Evolutionary conservation across 495 filamentous ascomycete genomes (phyloP).

Genomic region (Hamigera avellanea): DNA sequence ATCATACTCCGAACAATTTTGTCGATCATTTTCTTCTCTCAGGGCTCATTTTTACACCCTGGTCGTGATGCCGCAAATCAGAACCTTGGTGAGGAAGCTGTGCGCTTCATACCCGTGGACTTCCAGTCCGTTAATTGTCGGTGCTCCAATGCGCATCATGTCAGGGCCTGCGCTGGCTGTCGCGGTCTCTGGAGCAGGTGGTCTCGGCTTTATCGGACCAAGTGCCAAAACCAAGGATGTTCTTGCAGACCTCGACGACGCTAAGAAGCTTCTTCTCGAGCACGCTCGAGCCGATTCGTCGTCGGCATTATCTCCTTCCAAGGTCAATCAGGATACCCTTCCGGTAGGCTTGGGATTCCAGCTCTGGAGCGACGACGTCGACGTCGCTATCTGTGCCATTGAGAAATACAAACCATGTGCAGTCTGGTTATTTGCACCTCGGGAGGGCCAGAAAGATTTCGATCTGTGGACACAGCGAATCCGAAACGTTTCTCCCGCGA

Average conservation of each 20-base stretch:
- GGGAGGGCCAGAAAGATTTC: conserved; percentile 30
- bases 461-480: conserved; percentile 43
- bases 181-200: conserved; percentile 53
- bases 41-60: too few species aligned
- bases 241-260: conserved; percentile 21
- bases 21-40: too few species aligned
- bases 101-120: conserved; percentile 50
- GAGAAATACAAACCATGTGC: conserved; percentile 45
- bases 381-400: conserved; percentile 29
- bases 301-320: conserved; percentile 7
- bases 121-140: conserved; percentile 46
- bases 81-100: background rate
- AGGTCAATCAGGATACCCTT: conserved; percentile 16
- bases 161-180: conserved; percentile 46
- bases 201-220: conserved; percentile 43
- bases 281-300: too few species aligned
- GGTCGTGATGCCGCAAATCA: background rate
- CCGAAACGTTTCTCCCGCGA: conserved; percentile 29
- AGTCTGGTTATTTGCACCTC: conserved; percentile 60
- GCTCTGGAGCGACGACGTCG: conserved; percentile 40
- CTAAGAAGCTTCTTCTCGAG: conserved; percentile 2
- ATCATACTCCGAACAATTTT: too few species aligned
- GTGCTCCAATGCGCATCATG: conserved; percentile 65
- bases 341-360: conserved; percentile 56
- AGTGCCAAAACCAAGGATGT: conserved; percentile 23